Base-by-base conservation (phyloP, 176 grass and related monocot species). In the Guadua angustifolia region DNA sequence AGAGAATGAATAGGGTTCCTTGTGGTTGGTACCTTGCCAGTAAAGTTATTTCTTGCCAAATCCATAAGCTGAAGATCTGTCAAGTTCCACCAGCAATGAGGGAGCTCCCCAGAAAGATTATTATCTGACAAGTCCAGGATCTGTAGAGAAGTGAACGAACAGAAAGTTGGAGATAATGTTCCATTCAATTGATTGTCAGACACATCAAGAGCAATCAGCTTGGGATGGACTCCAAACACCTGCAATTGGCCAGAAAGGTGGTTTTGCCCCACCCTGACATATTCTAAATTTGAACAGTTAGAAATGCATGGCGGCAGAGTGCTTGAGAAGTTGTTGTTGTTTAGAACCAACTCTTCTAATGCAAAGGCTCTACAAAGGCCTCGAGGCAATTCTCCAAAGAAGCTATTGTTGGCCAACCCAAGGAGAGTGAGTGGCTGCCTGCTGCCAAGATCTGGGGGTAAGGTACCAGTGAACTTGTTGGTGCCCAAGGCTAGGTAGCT, bases 151-250 rank as follows among this genome's bases (percentile, higher is more conserved):
- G 7, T 80, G 29, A 82, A 49, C 22, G 55, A 75, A 22, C 29
- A 79, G 9, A 85, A 65, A 15, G 66, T 49, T 52, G 55, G 32
- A 73, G 88, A 29, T 7, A 90, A 16, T 8, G 0, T 80, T 60
- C 88, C 83, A 15, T 19, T 82, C 4, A 78, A 58, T 25, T 86
- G 60, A 82, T 90, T 90, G 3, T 46, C 64, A 11, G 78, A 82
- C 9, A 86, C 38, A 77, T 86, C 83, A 7, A 86, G 16, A 70
- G 9, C 59, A 19, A 0, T 45, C 22, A 90, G 83, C 9, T 36
- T 36, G 35, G 35, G 35, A 36, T 36, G 35, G 35, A 36, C 35
- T 36, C 35, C 35, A 36, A 36, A 4, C 35, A 36, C 2, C 35
- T 36, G 35, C 35, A 36, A 36, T 36, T 36, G 35, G 35, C 35